phyloP scores from a whole-genome alignment of 352 stramenopile genomes.

The Globisporangium splendens region DNA sequence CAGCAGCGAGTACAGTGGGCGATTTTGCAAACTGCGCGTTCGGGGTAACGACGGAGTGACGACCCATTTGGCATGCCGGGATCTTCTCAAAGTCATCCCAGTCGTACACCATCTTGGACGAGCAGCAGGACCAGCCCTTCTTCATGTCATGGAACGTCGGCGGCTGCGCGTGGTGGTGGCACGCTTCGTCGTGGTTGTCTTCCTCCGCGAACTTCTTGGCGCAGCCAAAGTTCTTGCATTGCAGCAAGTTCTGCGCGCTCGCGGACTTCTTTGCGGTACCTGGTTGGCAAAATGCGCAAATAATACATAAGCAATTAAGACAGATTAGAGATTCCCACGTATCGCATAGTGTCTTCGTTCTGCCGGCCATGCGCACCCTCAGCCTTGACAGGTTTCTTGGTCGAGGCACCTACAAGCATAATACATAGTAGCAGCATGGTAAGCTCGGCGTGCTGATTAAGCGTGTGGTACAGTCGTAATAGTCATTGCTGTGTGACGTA shows the following conservation, averaged over 20 bases:
- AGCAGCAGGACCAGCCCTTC: slow-evolving; percentile 90
- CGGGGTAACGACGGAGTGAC: slow-evolving; percentile 66
- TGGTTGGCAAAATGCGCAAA: slow-evolving; percentile 1
- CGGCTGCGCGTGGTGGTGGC: slow-evolving; percentile 71
- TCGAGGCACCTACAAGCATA: slow-evolving; percentile 30
- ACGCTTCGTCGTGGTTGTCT: slow-evolving; percentile 76
- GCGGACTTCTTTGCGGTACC: not conserved
- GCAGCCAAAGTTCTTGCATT: slow-evolving; percentile 88
- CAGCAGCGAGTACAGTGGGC: slow-evolving; percentile 70
- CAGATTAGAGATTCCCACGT: too few species aligned
- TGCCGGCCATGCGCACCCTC: slow-evolving; percentile 20
- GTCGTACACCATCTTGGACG: slow-evolving; percentile 91
- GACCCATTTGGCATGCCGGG: slow-evolving; percentile 60
- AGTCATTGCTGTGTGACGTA: slow-evolving; percentile 10
- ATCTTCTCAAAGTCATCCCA: slow-evolving; percentile 95
- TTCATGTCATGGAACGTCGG: slow-evolving; percentile 90
- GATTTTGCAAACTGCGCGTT: slow-evolving; percentile 76
- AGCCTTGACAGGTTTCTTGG: slow-evolving; percentile 43
- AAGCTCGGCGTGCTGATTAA: not conserved
- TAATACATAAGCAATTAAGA: not conserved
- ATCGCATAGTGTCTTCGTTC: too few species aligned
- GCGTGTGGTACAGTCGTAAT: slow-evolving; percentile 5
- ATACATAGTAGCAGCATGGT: not conserved
- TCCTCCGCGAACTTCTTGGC: slow-evolving; percentile 75
- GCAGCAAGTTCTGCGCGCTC: slow-evolving; percentile 39